Evolutionary conservation across 352 stramenopile species (phyloP), one percentile per base, ranked within the genome.

Genomic region (Ophiocytium majus): DNA sequence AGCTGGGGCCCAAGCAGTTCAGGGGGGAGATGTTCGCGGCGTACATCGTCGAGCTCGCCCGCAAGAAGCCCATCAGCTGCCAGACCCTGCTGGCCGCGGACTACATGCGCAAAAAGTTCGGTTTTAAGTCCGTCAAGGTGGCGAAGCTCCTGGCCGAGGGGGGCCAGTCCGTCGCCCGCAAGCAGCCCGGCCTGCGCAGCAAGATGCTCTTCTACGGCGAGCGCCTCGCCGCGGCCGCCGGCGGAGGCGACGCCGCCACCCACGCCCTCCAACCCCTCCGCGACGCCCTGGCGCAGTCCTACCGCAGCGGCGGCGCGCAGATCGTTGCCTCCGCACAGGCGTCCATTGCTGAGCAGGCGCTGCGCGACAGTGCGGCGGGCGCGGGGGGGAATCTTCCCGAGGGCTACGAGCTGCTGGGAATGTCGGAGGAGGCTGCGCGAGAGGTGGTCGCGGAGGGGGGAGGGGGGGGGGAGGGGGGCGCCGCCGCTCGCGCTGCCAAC

Each of bases 1-100:
- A 86, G 81, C 82, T 88, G 9, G 85, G 85, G 10, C 85, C 85
- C 33, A 76, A 63, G 49, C 43, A 83, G 57, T 88, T 83, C 82
- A 50, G 85, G 33, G 35, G 79, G 10, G 76, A 87, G 33, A 88
- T 88, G 85, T 86, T 83, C 76, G 75, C 31, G 5, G 36, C 75
- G 1, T 81, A 50, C 75, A 28, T 81, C 19, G 9, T 43, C 1
- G 75, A 81, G 75, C 75, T 81, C 50, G 75, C 75, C 50, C 31
- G 36, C 31, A 36, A 28, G 28, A 81, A 81, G 75, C 75, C 75
- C 31, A 81, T 81, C 31, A 57, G 10, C 31, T 81, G 75, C 36
- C n/a, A 36, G 19, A 81, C 75, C 5, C 1, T 81, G 31, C 1
- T 37, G 23, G 75, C 75, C 19, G 75, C 36, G 17, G 75, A 81